A percentile compares a stretch with the other conserved stretches of the same genome.
Evolutionary conservation across 192 early-diverging fungal genomes (phyloP).

Genomic region (Chytriomyces sp.): DNA sequence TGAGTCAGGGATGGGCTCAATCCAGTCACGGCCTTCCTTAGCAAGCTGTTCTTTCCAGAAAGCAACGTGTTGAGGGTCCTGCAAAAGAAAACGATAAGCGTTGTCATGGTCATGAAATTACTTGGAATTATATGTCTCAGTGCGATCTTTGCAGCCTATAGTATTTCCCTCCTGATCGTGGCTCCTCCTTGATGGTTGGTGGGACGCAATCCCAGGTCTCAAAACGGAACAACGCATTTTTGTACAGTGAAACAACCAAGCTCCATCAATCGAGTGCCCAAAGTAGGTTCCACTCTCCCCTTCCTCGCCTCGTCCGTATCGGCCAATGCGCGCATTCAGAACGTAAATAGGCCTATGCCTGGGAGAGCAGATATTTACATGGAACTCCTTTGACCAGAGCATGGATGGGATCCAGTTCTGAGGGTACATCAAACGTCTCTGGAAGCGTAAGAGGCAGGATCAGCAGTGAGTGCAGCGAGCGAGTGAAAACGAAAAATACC

Average conservation of each 20-base stretch:
- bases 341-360: too few relatives aligned
- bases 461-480: background rate
- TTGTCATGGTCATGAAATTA: background rate
- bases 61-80: conserved; percentile 49
- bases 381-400: conserved; percentile 60
- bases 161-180: too few relatives aligned
- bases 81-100: background rate
- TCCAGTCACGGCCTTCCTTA: conserved; percentile 57
- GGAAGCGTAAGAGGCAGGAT: background rate
- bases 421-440: conserved; percentile 52
- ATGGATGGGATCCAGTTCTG: conserved; percentile 59
- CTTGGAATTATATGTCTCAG: too few relatives aligned
- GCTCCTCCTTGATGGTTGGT: too few relatives aligned
- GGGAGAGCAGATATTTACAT: conserved; percentile 38
- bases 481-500: conserved; percentile 33
- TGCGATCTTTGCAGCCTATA: too few relatives aligned
- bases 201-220: too few relatives aligned
- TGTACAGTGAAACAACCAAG: too few relatives aligned
- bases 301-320: too few relatives aligned
- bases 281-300: too few relatives aligned
- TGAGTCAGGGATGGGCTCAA: conserved; percentile 55
- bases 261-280: too few relatives aligned
- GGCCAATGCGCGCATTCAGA: too few relatives aligned
- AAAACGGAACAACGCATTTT: too few relatives aligned
- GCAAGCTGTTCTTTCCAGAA: conserved; percentile 54